These are phyloP conservation scores for Agrostemma githago DNA, from an alignment of 148 eudicot species.

Conservation along the genomic window DNA sequence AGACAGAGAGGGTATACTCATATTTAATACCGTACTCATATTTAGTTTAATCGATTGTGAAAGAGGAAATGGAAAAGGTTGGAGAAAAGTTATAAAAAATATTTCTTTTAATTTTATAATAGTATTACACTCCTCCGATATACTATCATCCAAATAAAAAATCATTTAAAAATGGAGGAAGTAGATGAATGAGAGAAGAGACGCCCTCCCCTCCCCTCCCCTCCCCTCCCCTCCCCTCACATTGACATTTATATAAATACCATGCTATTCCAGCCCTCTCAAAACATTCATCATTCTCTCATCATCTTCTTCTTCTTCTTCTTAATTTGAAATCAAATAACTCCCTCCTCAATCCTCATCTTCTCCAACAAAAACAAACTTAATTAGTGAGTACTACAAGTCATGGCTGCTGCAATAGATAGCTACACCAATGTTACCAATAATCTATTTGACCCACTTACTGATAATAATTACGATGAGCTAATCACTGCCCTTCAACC, in stretches of 20 bases:
- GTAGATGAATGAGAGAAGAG: no score
- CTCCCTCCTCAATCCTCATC: no score
- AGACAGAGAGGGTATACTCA: no score
- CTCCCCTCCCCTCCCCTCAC: not conserved
- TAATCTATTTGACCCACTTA: slow-evolving; percentile 10
- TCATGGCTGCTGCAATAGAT: slow-evolving; percentile 26
- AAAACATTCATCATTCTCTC: not conserved
- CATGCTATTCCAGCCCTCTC: slow-evolving; percentile 9
- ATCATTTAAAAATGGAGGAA: no score
- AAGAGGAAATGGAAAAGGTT: no score
- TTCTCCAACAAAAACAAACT: not conserved
- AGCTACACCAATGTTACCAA: not conserved
- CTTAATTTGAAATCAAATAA: not conserved
- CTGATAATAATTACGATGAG: slow-evolving; percentile 4
- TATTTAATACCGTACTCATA: no score
- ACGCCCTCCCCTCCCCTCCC: not conserved
- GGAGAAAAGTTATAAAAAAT: no score
- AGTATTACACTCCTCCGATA: no score
- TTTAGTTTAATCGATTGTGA: no score
- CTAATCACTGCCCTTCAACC: slow-evolving; percentile 19
- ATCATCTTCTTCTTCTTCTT: no score
- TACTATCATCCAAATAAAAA: no score
- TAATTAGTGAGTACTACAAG: not conserved
- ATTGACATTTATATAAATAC: slow-evolving; percentile 13
- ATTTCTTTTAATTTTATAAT: no score